Evolutionary conservation across 2,329 filamentous ascomycete species (phyloP).

Genomic region (Fusarium subglutinans): DNA sequence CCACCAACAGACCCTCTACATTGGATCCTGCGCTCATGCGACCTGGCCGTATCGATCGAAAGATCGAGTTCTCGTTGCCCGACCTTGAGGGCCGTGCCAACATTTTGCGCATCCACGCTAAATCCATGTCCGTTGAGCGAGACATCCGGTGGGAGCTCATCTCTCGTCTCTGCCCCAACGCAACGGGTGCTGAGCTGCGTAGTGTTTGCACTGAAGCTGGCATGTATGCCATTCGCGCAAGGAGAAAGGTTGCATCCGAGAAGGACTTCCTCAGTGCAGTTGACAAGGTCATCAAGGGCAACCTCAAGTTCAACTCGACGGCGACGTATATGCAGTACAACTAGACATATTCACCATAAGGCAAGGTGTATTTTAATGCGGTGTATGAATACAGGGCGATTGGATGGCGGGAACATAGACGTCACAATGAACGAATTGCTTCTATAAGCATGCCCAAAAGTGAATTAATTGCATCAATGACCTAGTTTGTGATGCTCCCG

Average conservation of each 20-base stretch:
- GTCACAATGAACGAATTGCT: conserved; percentile 37
- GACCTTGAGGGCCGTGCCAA: conserved; percentile 98
- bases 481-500: background rate
- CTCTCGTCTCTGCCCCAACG: conserved; percentile 94
- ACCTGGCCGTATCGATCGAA: conserved; percentile 95
- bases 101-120: conserved; percentile 97
- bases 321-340: conserved; percentile 99
- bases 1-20: conserved; percentile 94
- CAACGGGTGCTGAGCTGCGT: conserved; percentile 93
- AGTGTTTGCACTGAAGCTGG: conserved; percentile 98
- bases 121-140: conserved; percentile 99
- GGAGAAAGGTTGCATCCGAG: conserved; percentile 97
- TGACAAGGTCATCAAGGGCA: conserved; percentile 99
- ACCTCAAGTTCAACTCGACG: conserved; percentile 99
- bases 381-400: conserved; percentile 49
- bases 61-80: conserved; percentile 98
- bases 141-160: conserved; percentile 99
- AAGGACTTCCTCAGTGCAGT: conserved; percentile 98
- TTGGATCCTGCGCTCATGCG: conserved; percentile 97
- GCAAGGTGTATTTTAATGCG: conserved; percentile 42
- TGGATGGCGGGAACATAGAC: conserved; percentile 39
- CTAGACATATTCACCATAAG: conserved; percentile 59
- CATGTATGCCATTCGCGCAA: conserved; percentile 95
- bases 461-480: background rate
- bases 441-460: background rate